Percentiles rank a stretch among this genome's conserved stretches.
phyloP scores from a whole-genome alignment of 2,329 filamentous ascomycete species.

The Neofusicoccum ribis region DNA sequence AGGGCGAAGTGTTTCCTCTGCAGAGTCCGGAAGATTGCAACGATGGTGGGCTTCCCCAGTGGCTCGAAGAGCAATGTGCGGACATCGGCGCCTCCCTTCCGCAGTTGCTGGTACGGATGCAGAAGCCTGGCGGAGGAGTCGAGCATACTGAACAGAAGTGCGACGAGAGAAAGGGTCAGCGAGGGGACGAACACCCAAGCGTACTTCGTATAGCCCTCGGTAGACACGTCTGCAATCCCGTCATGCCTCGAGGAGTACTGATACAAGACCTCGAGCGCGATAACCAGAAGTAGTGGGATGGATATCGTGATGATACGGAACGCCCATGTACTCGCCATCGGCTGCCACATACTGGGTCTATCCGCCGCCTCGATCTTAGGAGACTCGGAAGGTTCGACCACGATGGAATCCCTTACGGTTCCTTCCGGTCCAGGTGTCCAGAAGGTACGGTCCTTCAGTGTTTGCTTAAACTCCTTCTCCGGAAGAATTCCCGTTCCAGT shows the following conservation, averaged over 20 bases:
- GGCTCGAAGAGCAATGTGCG: not conserved
- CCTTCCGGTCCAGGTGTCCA: not conserved
- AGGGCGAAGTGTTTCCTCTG: not conserved
- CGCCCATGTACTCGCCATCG: not conserved
- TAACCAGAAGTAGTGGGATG: not conserved
- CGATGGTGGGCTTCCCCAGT: not conserved
- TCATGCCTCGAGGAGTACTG: not conserved
- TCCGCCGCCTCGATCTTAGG: not conserved
- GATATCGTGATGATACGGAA: not conserved
- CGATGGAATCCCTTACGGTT: not conserved
- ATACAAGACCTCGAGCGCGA: not conserved
- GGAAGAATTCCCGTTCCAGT: not conserved
- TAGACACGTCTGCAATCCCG: not conserved
- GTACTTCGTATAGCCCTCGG: not conserved
- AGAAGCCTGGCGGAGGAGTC: not conserved
- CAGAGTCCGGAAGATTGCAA: not conserved
- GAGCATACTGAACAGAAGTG: not conserved
- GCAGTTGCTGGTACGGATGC: not conserved
- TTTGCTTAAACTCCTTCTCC: not conserved
- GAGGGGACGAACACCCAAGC: not conserved
- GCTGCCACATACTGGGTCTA: not conserved
- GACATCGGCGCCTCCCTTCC: not conserved
- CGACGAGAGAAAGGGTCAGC: not conserved
- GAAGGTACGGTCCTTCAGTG: not conserved
- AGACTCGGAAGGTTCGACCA: not conserved